Conservation (phyloP, 495 filamentous ascomycete species). For the Tuber umbilicatum region DNA sequence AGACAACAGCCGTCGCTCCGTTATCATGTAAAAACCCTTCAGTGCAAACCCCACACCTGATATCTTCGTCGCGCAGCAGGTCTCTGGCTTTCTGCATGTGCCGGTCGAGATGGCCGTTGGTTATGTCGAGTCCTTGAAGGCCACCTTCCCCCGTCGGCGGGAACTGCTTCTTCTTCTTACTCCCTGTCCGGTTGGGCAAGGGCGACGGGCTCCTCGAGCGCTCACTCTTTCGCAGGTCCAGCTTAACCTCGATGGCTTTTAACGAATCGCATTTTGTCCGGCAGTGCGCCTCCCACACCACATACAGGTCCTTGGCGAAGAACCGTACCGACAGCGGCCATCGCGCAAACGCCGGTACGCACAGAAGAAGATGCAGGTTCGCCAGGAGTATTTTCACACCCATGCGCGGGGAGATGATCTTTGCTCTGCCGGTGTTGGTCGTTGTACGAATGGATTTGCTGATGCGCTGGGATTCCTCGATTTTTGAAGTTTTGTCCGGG, state of each 20-base stretch:
- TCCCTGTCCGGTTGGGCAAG: constrained; percentile 28
- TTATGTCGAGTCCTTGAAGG: constrained; percentile 56
- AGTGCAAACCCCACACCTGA: constrained; percentile 60
- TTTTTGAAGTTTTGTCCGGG: constrained; percentile 65
- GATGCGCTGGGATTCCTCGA: constrained; percentile 54
- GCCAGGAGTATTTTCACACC: constrained; percentile 59
- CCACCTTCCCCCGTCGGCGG: constrained; percentile 41
- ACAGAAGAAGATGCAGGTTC: constrained; percentile 71
- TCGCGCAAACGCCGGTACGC: constrained; percentile 64
- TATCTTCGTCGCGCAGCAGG: constrained; percentile 48
- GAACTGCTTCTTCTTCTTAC: constrained; percentile 22
- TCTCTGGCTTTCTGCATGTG: constrained; percentile 66
- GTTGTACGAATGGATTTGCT: constrained; percentile 41
- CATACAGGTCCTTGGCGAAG: constrained; percentile 62
- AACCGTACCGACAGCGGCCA: constrained; percentile 84
- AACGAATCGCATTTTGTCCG: constrained; percentile 48
- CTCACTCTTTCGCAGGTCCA: constrained; percentile 48
- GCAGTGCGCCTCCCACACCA: constrained; percentile 60
- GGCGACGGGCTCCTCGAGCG: constrained; percentile 6
- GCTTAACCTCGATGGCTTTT: constrained; percentile 51
- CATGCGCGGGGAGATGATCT: constrained; percentile 47
- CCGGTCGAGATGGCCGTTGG: constrained; percentile 58
- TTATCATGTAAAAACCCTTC: constrained; percentile 45
- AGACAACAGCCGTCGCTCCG: constrained; percentile 58
- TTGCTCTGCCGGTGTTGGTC: constrained; percentile 47